Conservation (phyloP, 805 yeast genomes). For the Jamesozyma spencerorum region DNA sequence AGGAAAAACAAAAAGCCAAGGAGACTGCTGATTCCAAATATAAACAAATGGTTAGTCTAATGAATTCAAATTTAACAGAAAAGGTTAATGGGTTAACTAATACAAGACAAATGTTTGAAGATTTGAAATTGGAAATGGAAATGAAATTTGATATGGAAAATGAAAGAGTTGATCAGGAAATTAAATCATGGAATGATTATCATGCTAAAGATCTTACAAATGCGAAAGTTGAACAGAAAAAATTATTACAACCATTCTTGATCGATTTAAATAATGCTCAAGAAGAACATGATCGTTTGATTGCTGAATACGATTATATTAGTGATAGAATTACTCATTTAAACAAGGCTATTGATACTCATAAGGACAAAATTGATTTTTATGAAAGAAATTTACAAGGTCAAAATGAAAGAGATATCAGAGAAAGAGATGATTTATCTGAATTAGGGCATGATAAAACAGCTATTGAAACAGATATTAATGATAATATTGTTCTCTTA, state of each 20-base stretch:
- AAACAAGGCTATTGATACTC: conserved; percentile 25
- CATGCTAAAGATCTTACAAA: conserved; percentile 23
- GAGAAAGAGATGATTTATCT: conserved; percentile 27
- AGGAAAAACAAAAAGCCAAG: conserved; percentile 23
- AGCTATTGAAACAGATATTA: conserved; percentile 17
- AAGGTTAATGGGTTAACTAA: conserved; percentile 36
- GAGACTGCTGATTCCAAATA: conserved; percentile 40
- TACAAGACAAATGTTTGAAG: conserved; percentile 32
- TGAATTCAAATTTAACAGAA: conserved; percentile 31
- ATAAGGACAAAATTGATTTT: conserved; percentile 30
- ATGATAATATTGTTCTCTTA: conserved; percentile 16
- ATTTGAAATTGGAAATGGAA: conserved; percentile 17
- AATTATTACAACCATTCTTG: conserved; percentile 36
- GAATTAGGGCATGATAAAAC: conserved; percentile 28
- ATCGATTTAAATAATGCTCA: conserved; percentile 35
- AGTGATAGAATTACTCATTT: conserved; percentile 38
- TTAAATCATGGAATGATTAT: conserved; percentile 20
- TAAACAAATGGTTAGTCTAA: conserved; percentile 27
- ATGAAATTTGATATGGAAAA: conserved; percentile 19
- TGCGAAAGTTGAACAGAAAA: conserved; percentile 27
- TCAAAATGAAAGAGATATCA: conserved; percentile 22
- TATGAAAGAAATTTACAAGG: conserved; percentile 28
- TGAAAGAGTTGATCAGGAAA: conserved; percentile 16
- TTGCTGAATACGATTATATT: conserved; percentile 31
- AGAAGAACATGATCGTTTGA: conserved; percentile 26